phyloP scores from a whole-genome alignment of 768 basidiomycete genomes.

The Panellus pusillus region DNA sequence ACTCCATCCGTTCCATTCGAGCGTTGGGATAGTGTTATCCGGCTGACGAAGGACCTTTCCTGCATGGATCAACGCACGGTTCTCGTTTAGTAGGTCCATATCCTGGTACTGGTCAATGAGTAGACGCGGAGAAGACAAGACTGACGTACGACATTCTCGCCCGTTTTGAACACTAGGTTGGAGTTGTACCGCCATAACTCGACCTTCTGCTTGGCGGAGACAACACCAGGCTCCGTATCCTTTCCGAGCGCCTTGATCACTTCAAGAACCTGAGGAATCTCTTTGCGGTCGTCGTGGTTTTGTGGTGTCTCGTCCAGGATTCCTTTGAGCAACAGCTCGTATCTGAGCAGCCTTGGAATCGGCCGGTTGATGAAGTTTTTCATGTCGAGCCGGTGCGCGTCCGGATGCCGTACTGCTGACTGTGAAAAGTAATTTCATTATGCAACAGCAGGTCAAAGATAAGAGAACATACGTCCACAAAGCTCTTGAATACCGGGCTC shows the following conservation, averaged over 20 bases:
- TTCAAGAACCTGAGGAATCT: conserved; percentile 84
- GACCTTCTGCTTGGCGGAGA: conserved; percentile 84
- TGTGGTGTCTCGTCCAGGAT: conserved; percentile 75
- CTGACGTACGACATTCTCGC: conserved; percentile 60
- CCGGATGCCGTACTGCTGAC: conserved; percentile 61
- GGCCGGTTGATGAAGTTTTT: conserved; percentile 92
- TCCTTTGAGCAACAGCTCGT: conserved; percentile 81
- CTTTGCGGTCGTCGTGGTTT: conserved; percentile 77
- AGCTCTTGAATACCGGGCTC: conserved; percentile 76
- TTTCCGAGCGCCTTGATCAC: conserved; percentile 85
- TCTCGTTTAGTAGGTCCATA: conserved; percentile 85
- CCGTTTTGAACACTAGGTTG: conserved; percentile 75
- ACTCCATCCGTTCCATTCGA: conserved; percentile 68
- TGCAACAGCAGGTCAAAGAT: neutral
- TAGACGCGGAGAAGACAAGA: neutral
- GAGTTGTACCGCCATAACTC: conserved; percentile 86
- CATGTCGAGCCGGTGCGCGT: conserved; percentile 84
- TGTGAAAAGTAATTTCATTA: conserved; percentile 18
- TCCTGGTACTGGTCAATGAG: conserved; percentile 43
- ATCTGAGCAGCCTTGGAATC: conserved; percentile 86
- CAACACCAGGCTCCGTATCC: conserved; percentile 87
- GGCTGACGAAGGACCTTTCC: conserved; percentile 85
- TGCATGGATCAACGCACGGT: conserved; percentile 79
- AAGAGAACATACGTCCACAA: conserved; percentile 68
- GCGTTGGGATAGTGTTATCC: conserved; percentile 51